A percentile compares a stretch with the other conserved stretches of the same genome.
These are phyloP conservation scores for Astrephomene gubernaculifera DNA, from an alignment of 139 green algal genomes.

Conservation along the genomic window DNA sequence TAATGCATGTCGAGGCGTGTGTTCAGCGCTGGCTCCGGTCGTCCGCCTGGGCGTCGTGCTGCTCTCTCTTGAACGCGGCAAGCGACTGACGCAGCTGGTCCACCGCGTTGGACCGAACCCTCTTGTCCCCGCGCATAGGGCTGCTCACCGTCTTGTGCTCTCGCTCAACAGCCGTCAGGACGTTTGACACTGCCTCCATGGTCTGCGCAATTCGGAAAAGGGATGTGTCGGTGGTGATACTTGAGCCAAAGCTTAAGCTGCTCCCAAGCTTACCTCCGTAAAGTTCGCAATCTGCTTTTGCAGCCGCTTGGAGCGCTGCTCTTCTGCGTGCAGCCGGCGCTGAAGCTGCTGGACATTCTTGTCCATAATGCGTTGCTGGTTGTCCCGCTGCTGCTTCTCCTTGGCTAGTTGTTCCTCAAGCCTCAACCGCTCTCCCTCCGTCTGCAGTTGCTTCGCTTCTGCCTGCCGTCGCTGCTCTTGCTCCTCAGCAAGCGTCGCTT, in stretches of 20 bases:
- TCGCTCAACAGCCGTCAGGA: constrained; percentile 13
- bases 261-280: not conserved
- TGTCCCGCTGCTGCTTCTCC: not conserved
- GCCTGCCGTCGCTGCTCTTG: not conserved
- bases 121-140: not conserved
- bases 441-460: not conserved
- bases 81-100: constrained; percentile 33
- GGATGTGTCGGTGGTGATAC: not conserved
- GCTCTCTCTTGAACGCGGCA: not conserved
- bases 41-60: not conserved
- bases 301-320: not conserved
- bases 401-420: not conserved
- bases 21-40: constrained; percentile 7
- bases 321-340: not conserved
- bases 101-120: not conserved
- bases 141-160: not conserved
- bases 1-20: too few species aligned
- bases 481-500: not conserved
- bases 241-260: not conserved
- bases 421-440: not conserved
- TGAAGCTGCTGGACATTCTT: not conserved
- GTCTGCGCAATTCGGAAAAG: not conserved
- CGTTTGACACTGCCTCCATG: constrained; percentile 26
- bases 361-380: not conserved
- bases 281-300: constrained; percentile 28